phyloP scores from a whole-genome alignment of 2,329 filamentous ascomycete species.

The Diaporthe aspalathi region DNA sequence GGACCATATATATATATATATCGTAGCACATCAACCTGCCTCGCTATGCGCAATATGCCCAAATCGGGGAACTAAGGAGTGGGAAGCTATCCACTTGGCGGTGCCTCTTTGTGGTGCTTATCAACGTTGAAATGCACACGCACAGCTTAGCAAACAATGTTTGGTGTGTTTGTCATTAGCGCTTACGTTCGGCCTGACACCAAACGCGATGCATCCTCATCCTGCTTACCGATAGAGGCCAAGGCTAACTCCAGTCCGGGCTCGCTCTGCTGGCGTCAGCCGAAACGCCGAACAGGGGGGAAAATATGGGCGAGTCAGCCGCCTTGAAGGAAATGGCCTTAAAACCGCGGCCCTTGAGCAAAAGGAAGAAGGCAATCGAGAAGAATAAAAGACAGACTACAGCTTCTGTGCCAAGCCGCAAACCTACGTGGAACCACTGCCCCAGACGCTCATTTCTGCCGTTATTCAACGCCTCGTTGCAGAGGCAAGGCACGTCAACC shows the following conservation, averaged over 20 bases:
- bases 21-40: neutral
- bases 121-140: neutral
- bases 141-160: neutral
- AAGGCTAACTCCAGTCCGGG: neutral
- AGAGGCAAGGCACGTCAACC: too few relatives aligned
- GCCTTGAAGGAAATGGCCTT: too few relatives aligned
- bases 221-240: constrained; percentile 4
- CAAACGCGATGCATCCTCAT: neutral
- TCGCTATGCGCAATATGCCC: neutral
- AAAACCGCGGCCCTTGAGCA: too few relatives aligned
- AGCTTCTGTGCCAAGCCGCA: too few relatives aligned
- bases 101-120: neutral
- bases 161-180: constrained; percentile 10
- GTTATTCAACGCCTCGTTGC: too few relatives aligned
- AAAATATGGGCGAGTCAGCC: too few relatives aligned
- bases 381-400: too few relatives aligned
- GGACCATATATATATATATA: neutral
- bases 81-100: neutral
- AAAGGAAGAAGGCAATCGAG: too few relatives aligned
- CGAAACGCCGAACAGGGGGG: neutral
- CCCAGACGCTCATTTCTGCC: too few relatives aligned
- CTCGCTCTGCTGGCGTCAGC: constrained; percentile 2
- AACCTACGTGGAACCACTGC: too few relatives aligned
- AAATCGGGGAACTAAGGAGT: neutral
- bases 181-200: constrained; percentile 6